phyloP scores from a whole-genome alignment of 306 rosid species.

The Amphicarpaea edgeworthii region DNA sequence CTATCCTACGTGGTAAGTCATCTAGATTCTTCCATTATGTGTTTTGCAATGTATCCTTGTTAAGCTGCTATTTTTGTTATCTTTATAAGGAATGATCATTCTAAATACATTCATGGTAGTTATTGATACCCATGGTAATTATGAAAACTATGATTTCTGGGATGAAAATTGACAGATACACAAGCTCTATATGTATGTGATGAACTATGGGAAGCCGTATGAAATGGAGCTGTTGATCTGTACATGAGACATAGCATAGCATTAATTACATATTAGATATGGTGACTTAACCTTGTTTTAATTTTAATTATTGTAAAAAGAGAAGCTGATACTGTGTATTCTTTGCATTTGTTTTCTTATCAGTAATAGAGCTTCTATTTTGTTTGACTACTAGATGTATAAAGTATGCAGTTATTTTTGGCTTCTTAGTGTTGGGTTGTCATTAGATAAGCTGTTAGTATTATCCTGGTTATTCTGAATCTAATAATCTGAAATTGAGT shows the following conservation, averaged over 20 bases:
- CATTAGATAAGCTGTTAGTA: slow-evolving; percentile 36
- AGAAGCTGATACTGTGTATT: too few species aligned
- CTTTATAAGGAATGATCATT: slow-evolving; percentile 20
- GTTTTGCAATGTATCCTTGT: neutral
- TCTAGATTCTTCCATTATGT: slow-evolving; percentile 4
- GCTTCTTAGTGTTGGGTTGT: slow-evolving; percentile 14
- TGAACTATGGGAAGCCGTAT: slow-evolving; percentile 17
- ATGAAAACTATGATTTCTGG: neutral
- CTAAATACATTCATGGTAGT: slow-evolving; percentile 3
- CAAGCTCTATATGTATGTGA: neutral
- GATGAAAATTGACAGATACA: neutral
- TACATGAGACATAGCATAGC: too few species aligned
- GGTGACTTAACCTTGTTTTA: too few species aligned
- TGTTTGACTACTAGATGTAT: slow-evolving; percentile 36
- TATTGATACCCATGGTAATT: neutral
- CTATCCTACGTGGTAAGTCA: slow-evolving; percentile 94
- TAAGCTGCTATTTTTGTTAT: slow-evolving; percentile 31
- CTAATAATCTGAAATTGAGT: slow-evolving; percentile 40
- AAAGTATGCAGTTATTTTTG: slow-evolving; percentile 18
- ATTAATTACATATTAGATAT: too few species aligned
- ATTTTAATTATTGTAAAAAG: too few species aligned
- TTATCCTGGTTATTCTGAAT: slow-evolving; percentile 27
- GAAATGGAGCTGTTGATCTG: neutral
- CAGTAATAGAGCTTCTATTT: too few species aligned
- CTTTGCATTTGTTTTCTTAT: too few species aligned